These are phyloP conservation scores for Aspergillus funiculosus DNA, from an alignment of 495 filamentous ascomycete species.

Conservation along the genomic window DNA sequence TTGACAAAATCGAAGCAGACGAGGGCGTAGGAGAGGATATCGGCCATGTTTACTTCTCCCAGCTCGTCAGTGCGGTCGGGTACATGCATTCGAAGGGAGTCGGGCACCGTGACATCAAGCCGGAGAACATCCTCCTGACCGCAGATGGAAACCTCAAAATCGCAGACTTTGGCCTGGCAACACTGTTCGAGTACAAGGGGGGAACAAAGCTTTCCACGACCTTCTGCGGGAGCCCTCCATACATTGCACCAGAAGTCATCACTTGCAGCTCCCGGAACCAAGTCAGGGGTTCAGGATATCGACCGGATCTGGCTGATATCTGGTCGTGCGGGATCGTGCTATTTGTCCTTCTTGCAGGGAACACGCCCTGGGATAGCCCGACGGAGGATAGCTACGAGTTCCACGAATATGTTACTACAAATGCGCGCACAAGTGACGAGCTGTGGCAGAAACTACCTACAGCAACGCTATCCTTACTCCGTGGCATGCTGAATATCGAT, in stretches of 20 bases:
- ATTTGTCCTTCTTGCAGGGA: constrained; percentile 90
- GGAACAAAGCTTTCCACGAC: constrained; percentile 71
- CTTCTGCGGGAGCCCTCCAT: constrained; percentile 93
- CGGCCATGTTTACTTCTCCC: constrained; percentile 92
- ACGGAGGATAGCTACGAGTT: constrained; percentile 74
- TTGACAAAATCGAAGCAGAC: constrained; percentile 99
- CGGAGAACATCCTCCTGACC: constrained; percentile 82
- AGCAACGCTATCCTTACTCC: constrained; percentile 76
- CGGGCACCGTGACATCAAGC: constrained; percentile 85
- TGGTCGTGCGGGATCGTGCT: constrained; percentile 97
- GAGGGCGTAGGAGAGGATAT: constrained; percentile 87
- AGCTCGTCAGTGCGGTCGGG: constrained; percentile 81
- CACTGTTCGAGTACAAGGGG: constrained; percentile 85
- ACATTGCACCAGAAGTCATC: constrained; percentile 94
- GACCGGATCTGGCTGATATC: constrained; percentile 80
- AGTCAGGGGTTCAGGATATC: constrained; percentile 61
- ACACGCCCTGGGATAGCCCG: constrained; percentile 97
- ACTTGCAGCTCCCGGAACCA: constrained; percentile 41
- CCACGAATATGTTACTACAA: constrained; percentile 73
- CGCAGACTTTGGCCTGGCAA: constrained; percentile 93
- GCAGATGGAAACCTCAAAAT: constrained; percentile 85
- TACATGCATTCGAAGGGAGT: constrained; percentile 94
- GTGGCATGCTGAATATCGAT: constrained; percentile 89
- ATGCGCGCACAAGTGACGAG: constrained; percentile 73
- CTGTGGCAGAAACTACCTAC: constrained; percentile 77